phyloP scores from a whole-genome alignment of 1,284 basidiomycete genomes.

The Cerioporus squamosus region DNA sequence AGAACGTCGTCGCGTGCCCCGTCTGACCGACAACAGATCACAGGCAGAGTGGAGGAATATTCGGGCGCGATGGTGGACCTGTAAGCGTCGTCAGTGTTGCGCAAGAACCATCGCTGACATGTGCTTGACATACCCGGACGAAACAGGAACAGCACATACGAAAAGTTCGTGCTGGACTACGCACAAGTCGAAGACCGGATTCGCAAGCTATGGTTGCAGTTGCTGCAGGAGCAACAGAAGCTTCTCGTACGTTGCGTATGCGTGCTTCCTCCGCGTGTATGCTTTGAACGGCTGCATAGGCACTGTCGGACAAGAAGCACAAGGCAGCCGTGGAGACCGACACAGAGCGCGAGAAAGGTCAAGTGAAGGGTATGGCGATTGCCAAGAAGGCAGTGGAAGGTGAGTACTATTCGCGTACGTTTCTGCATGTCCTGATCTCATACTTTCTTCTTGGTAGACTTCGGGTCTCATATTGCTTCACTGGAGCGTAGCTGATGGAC shows the following conservation, averaged over 20 bases:
- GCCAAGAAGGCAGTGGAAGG: conserved; percentile 36
- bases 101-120: not conserved
- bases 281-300: conserved; percentile 8
- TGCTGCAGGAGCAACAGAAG: conserved; percentile 27
- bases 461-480: conserved; percentile 1
- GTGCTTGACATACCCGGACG: not conserved
- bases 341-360: conserved; percentile 29
- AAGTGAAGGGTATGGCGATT: conserved; percentile 34
- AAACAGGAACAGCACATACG: conserved; percentile 27
- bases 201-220: conserved; percentile 27
- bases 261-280: too few species aligned
- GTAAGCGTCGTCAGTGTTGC: conserved; percentile 9
- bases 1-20: not conserved
- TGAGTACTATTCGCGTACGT: conserved; percentile 8
- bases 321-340: conserved; percentile 21
- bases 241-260: conserved; percentile 17
- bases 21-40: conserved; percentile 14
- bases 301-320: conserved; percentile 23
- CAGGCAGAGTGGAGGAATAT: conserved; percentile 20
- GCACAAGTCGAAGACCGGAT: conserved; percentile 32
- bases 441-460: not conserved
- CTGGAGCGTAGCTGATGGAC: not conserved
- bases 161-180: conserved; percentile 33
- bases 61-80: conserved; percentile 22
- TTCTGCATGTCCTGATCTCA: not conserved